A percentile compares a stretch with the other conserved stretches of the same genome.
phyloP scores from a whole-genome alignment of 345 rosid genomes.

The Euphorbia pulcherrima region DNA sequence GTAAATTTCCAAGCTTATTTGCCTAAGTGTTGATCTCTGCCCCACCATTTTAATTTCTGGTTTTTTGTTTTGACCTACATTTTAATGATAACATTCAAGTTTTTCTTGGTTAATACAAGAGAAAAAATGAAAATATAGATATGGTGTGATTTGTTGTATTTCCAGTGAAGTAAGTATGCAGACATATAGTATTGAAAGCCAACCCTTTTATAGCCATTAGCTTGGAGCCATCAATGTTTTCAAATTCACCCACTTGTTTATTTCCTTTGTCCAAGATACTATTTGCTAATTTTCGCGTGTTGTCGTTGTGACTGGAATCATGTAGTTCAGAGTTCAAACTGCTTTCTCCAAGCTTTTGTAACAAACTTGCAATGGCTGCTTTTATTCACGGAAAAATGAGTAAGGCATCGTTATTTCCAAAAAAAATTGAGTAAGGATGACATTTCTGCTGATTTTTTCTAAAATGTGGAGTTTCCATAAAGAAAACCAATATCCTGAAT shows the following conservation, averaged over 20 bases:
- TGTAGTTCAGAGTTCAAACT: not conserved
- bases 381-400: not conserved
- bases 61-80: not conserved
- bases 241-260: not conserved
- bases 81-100: not conserved
- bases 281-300: not conserved
- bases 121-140: not conserved
- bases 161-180: too few relatives aligned
- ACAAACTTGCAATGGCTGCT: conserved; percentile 5
- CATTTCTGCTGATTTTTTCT: not conserved
- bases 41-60: not conserved
- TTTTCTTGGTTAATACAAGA: not conserved
- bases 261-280: not conserved
- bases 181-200: not conserved
- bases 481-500: not conserved
- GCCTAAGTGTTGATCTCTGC: not conserved
- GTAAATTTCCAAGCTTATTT: too few relatives aligned
- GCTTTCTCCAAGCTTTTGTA: not conserved
- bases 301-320: not conserved
- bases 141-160: not conserved
- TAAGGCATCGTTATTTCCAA: not conserved
- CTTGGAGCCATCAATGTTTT: not conserved
- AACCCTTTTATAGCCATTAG: too few relatives aligned
- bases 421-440: too few relatives aligned
- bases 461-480: not conserved